These are phyloP conservation scores for Mycena galericulata DNA, from an alignment of 768 basidiomycete species.

Conservation along the genomic window DNA sequence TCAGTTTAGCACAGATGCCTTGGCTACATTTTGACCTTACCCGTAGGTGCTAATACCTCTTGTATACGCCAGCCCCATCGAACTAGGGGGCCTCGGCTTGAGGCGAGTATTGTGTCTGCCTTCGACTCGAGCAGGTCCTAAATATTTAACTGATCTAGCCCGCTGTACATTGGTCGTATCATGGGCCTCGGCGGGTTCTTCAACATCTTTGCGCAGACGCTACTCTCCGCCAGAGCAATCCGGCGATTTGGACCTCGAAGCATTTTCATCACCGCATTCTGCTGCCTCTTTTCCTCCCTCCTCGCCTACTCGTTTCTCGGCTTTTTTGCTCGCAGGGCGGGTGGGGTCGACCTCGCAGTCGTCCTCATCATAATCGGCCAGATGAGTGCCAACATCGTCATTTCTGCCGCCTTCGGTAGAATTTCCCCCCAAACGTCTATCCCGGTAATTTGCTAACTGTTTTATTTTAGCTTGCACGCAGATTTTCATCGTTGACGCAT, in stretches of 20 bases:
- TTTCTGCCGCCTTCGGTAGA: conserved; percentile 37
- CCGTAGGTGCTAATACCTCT: conserved; percentile 30
- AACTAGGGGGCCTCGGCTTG: conserved; percentile 63
- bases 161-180: conserved; percentile 62
- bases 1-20: not conserved
- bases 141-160: conserved; percentile 33
- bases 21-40: not conserved
- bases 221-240: conserved; percentile 17
- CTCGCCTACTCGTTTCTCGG: conserved; percentile 34
- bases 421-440: too few species aligned
- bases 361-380: conserved; percentile 37
- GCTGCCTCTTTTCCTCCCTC: conserved; percentile 25
- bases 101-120: not conserved
- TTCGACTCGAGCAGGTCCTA: too few species aligned
- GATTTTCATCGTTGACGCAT: conserved; percentile 38
- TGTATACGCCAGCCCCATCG: conserved; percentile 56
- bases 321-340: conserved; percentile 31
- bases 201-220: conserved; percentile 57
- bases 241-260: conserved; percentile 27
- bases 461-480: conserved; percentile 37
- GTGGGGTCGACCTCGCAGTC: conserved; percentile 27
- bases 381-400: conserved; percentile 23
- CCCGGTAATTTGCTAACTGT: too few species aligned
- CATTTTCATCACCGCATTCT: conserved; percentile 30
- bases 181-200: conserved; percentile 57